Evolutionary conservation across 106 monocot species (phyloP).

Genomic region (Vanilla planifolia): DNA sequence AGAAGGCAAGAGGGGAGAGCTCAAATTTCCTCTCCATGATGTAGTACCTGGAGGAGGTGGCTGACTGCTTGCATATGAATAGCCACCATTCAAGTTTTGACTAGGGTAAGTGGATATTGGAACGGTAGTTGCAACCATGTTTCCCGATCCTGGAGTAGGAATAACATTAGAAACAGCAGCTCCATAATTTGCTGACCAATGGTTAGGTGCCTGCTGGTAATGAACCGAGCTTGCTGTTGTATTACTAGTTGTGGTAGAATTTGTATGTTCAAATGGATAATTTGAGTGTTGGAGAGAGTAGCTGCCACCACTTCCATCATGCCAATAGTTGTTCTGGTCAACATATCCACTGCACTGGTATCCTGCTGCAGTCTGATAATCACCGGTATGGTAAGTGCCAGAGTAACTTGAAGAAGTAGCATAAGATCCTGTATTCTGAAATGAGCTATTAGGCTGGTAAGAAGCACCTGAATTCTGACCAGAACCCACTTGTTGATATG

Average conservation of each 20-base stretch:
- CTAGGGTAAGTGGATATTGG: constrained; percentile 14
- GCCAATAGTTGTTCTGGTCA: constrained; percentile 60
- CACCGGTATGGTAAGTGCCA: constrained; percentile 88
- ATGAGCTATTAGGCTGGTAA: constrained; percentile 95
- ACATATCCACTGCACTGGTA: constrained; percentile 47
- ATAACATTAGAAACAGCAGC: constrained; percentile 30
- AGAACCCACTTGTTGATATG: constrained; percentile 76
- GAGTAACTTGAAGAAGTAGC: constrained; percentile 65
- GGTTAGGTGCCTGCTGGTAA: constrained; percentile 71
- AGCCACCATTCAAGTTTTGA: constrained; percentile 27
- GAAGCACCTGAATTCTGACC: constrained; percentile 93
- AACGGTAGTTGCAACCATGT: constrained; percentile 11
- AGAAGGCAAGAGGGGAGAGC: constrained; percentile 27
- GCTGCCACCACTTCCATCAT: constrained; percentile 30
- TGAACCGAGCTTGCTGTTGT: constrained; percentile 28
- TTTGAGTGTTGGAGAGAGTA: constrained; percentile 46
- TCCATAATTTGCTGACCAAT: constrained; percentile 54
- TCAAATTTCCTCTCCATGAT: constrained; percentile 64
- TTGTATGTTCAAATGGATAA: constrained; percentile 44
- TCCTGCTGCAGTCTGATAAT: constrained; percentile 79
- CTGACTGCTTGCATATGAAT: constrained; percentile 57
- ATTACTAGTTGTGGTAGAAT: constrained; percentile 24
- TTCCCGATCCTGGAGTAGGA: constrained; percentile 41
- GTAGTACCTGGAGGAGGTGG: constrained; percentile 98
- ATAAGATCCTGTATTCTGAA: constrained; percentile 90